These are phyloP conservation scores for Lachnellula suecica DNA, from an alignment of 2,329 filamentous ascomycete species.

Conservation along the genomic window DNA sequence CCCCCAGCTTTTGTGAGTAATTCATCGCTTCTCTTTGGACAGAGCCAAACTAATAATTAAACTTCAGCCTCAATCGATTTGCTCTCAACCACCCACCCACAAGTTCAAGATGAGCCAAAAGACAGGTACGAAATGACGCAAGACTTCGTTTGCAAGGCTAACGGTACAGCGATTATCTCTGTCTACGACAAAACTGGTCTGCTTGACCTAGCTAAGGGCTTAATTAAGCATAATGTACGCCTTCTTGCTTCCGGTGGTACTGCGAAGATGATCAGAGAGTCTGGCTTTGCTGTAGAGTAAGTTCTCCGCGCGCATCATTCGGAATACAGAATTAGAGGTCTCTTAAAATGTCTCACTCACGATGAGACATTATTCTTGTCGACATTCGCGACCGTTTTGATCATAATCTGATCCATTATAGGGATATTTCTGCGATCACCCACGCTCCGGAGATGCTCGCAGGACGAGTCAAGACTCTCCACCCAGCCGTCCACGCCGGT, in stretches of 20 bases:
- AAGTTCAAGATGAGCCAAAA: constrained; percentile 24
- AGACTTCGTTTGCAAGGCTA: constrained; percentile 5
- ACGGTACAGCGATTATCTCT: constrained; percentile 75
- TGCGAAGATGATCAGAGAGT: constrained; percentile 93
- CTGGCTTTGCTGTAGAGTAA: constrained; percentile 92
- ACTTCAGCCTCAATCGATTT: neutral
- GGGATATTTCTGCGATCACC: constrained; percentile 96
- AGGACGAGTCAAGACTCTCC: constrained; percentile 90
- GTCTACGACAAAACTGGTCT: constrained; percentile 99
- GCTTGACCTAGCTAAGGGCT: constrained; percentile 86
- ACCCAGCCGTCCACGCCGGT: constrained; percentile 77
- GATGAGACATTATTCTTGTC: neutral
- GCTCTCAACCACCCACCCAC: neutral
- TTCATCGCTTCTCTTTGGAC: neutral
- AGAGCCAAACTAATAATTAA: neutral
- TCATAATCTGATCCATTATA: constrained; percentile 41
- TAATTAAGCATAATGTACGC: constrained; percentile 85
- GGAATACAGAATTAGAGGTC: too few species aligned
- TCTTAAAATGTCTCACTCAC: neutral
- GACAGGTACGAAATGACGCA: constrained; percentile 14
- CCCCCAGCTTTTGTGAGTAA: neutral
- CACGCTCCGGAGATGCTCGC: constrained; percentile 96
- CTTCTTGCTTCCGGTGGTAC: constrained; percentile 95
- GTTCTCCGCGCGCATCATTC: too few species aligned
- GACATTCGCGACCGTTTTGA: neutral